Evolutionary conservation across 2,329 filamentous ascomycete genomes (phyloP).

Genomic region (Penicillium sp.): DNA sequence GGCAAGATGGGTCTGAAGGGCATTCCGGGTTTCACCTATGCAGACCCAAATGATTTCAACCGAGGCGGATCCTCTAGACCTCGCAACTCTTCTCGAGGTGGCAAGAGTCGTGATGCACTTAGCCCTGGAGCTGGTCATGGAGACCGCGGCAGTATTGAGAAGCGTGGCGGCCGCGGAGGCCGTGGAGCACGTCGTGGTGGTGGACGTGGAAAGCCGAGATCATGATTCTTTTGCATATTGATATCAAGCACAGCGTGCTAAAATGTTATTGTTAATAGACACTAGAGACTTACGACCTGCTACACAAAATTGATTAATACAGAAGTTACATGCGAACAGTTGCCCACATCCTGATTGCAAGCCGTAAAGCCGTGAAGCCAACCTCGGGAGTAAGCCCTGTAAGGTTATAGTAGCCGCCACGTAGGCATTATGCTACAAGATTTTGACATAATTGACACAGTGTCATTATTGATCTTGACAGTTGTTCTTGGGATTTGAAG

Average conservation of each 20-base stretch:
- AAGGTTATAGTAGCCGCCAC: not conserved
- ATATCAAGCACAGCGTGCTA: not conserved
- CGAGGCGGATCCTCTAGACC: slow-evolving; percentile 7
- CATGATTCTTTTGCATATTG: slow-evolving; percentile 1
- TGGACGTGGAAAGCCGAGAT: slow-evolving; percentile 11
- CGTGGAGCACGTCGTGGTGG: slow-evolving; percentile 18
- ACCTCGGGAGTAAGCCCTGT: not conserved
- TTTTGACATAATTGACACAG: not conserved
- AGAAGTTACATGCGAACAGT: not conserved
- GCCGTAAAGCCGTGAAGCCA: not conserved
- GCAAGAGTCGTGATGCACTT: slow-evolving; percentile 24
- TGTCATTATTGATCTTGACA: slow-evolving; percentile 10
- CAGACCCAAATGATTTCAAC: slow-evolving; percentile 14
- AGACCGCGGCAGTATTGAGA: slow-evolving; percentile 21
- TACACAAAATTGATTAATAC: slow-evolving; percentile 3
- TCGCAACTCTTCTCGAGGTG: slow-evolving; percentile 12
- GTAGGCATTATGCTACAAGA: not conserved
- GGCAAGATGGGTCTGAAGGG: slow-evolving; percentile 43
- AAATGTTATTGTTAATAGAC: not conserved
- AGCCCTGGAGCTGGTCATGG: slow-evolving; percentile 23
- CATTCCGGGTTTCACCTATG: slow-evolving; percentile 36
- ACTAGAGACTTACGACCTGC: slow-evolving; percentile 4
- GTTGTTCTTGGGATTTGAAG: not conserved
- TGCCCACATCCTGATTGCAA: not conserved
- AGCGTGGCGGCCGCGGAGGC: slow-evolving; percentile 10